Evolutionary conservation across 257 asterid genomes (phyloP).

Genomic region (Euphrasia confusa): DNA sequence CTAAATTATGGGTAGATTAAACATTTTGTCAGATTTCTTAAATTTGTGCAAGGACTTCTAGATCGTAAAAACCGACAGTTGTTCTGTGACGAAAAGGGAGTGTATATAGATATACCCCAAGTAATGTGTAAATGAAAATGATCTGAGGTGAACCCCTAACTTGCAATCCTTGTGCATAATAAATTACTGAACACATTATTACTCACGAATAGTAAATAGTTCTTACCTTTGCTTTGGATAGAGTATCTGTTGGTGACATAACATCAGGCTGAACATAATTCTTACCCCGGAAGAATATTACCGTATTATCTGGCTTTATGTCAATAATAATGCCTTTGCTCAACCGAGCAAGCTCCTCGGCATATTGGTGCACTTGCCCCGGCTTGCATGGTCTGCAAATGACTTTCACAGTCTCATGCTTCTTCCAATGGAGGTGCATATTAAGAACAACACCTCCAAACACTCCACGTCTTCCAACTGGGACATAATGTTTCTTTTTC

Average conservation of each 20-base stretch:
- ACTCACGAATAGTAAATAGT: constrained; percentile 1
- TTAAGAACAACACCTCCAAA: constrained; percentile 97
- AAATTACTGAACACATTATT: constrained; percentile 5
- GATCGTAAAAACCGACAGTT: too few species aligned
- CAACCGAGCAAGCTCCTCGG: constrained; percentile 77
- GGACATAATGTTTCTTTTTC: constrained; percentile 84
- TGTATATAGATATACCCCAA: not conserved
- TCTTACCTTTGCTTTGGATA: constrained; percentile 87
- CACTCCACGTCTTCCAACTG: constrained; percentile 91
- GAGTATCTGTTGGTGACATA: constrained; percentile 85
- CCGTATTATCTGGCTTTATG: constrained; percentile 60
- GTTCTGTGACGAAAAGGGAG: too few species aligned
- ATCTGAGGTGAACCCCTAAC: constrained; percentile 18
- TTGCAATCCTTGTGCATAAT: not conserved
- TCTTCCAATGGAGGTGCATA: constrained; percentile 99
- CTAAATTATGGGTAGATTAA: too few species aligned
- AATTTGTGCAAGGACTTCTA: too few species aligned
- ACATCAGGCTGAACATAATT: constrained; percentile 79
- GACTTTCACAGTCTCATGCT: constrained; percentile 87
- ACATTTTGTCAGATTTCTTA: too few species aligned
- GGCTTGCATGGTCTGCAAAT: constrained; percentile 88
- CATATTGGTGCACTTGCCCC: constrained; percentile 77
- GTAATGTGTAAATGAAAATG: constrained; percentile 1
- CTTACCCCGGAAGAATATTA: constrained; percentile 83
- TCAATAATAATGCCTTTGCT: constrained; percentile 80